Base-by-base conservation (phyloP, 2,329 filamentous ascomycete genomes). In the Colletotrichum coccodes region DNA sequence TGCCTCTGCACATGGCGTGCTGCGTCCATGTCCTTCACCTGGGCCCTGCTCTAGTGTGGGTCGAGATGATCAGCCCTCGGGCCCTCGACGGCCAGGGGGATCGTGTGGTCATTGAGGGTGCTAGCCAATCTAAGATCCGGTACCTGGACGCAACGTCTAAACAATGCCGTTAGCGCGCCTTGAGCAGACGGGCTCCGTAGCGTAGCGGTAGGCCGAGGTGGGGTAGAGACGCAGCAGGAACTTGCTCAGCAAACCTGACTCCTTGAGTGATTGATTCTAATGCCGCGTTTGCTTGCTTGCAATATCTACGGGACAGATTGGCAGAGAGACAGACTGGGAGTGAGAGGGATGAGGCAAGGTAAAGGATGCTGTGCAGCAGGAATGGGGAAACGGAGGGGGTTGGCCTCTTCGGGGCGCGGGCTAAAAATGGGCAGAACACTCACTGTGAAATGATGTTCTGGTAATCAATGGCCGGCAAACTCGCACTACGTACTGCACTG, bases 341-440 rank as follows among this genome's bases (percentile, higher is more conserved):
- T 23, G 21, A 44, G 14, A 28, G 12, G 34, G n/a, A 34, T n/a
- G 36, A 60, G 59, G 38, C 14, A 26, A 36, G 14, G 23, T 32
- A 23, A 23, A 30, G 40, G 36, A 30, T 42, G 21, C 34, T 30
- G 36, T 28, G 52, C 52, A n/a, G 47, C 47, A 28, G 47, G n/a
- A 53, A 21, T 53, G 32, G 28, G 16, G 50, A 36, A 34, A 49
- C 36, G 36, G 46, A 36, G 56, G 18, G 36, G 34, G n/a, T 60
- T 44, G 32, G 47, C 47, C 32, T 21, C 36, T 28, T 60, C 38
- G 34, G 62, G 56, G 36, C 58, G 34, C 30, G 47, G 46, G 46
- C 58, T 62, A 40, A 61, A 46, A 54, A 66, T 62, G 63, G 49
- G 38, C 42, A 47, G 30, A 28, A n/a, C n/a, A n/a, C n/a, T n/a